Conservation (phyloP, 768 basidiomycete species). For the Collybia nuda region DNA sequence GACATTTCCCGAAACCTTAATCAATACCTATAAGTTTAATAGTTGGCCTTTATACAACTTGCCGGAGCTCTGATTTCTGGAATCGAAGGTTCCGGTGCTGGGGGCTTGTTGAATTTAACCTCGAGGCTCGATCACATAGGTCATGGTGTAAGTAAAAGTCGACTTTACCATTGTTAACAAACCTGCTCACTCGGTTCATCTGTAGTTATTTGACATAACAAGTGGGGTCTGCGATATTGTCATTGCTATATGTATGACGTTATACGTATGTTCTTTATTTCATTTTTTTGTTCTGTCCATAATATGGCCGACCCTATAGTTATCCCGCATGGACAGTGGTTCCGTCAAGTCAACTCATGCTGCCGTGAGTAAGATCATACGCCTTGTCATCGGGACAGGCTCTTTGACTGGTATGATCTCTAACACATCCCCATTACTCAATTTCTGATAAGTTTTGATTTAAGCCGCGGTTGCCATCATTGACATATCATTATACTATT, state of each 20-base stretch:
- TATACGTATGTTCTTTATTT: background rate
- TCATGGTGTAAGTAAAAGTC: too few relatives aligned
- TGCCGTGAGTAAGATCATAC: background rate
- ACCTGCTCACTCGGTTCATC: too few relatives aligned
- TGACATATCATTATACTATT: background rate
- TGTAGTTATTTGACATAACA: background rate
- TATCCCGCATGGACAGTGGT: background rate
- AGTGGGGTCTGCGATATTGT: constrained; percentile 13
- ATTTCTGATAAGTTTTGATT: background rate
- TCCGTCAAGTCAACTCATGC: background rate
- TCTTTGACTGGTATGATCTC: background rate
- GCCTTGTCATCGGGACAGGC: background rate
- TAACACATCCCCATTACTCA: too few relatives aligned
- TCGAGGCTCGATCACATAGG: too few relatives aligned
- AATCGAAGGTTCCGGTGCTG: too few relatives aligned
- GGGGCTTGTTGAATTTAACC: too few relatives aligned
- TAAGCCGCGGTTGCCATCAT: background rate
- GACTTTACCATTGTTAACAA: background rate
- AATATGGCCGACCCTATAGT: background rate
- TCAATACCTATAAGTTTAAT: background rate
- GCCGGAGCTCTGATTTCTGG: too few relatives aligned
- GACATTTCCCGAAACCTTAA: too few relatives aligned
- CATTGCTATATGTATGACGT: background rate
- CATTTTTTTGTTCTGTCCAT: background rate
- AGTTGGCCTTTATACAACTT: background rate